Conservation (phyloP, 192 early-diverging fungal genomes). For the Entophlyctis luteolus region DNA sequence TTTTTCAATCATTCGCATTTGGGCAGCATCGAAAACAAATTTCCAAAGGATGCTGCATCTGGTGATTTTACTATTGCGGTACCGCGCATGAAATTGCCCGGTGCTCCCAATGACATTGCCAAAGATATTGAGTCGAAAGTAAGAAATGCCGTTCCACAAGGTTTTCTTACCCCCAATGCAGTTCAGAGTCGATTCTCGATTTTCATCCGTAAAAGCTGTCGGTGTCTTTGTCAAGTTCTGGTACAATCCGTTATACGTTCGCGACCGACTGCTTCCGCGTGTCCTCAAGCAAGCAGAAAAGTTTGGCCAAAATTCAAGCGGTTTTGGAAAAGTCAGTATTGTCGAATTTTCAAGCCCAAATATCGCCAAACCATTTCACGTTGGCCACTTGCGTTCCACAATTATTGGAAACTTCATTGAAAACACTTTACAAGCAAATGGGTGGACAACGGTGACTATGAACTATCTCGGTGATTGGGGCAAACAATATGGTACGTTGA, state of each 20-base stretch:
- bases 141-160: neutral
- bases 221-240: constrained; percentile 33
- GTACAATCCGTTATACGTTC: constrained; percentile 21
- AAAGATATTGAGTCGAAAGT: constrained; percentile 29
- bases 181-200: neutral
- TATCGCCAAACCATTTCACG: constrained; percentile 98
- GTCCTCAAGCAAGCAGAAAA: constrained; percentile 17
- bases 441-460: constrained; percentile 85
- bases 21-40: constrained; percentile 20
- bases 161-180: neutral
- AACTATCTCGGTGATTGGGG: constrained; percentile 99
- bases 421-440: constrained; percentile 78
- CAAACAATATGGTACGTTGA: constrained; percentile 85
- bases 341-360: constrained; percentile 96
- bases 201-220: constrained; percentile 10
- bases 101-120: constrained; percentile 25
- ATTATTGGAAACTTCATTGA: constrained; percentile 94
- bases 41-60: constrained; percentile 21
- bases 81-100: constrained; percentile 29
- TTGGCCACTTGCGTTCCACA: constrained; percentile 93
- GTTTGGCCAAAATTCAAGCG: constrained; percentile 26
- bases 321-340: constrained; percentile 69
- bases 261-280: constrained; percentile 28
- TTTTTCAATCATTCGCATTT: neutral
- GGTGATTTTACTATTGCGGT: constrained; percentile 32